A percentile compares a stretch with the other conserved stretches of the same genome.
Conservation (phyloP, 441 rosid species). For the Cnidoscolus chayamansa region DNA sequence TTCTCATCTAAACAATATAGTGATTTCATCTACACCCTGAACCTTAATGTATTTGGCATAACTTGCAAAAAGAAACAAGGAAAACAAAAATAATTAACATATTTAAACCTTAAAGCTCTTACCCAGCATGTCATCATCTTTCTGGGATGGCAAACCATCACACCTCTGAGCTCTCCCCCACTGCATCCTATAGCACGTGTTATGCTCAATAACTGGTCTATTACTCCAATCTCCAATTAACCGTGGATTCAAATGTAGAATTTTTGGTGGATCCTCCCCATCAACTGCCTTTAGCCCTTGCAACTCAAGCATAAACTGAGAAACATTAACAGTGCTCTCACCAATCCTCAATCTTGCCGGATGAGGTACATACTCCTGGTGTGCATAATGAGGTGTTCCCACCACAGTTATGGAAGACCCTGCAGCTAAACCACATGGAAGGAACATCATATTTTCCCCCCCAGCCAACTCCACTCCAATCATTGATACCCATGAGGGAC, state of each 20-base stretch:
- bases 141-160: conserved; percentile 78
- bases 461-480: conserved; percentile 63
- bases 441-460: conserved; percentile 65
- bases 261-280: conserved; percentile 95
- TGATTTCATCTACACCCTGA: neutral
- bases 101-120: conserved; percentile 24
- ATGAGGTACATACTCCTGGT: conserved; percentile 76
- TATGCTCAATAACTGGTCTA: conserved; percentile 85
- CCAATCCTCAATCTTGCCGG: conserved; percentile 45
- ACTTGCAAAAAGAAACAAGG: conserved; percentile 6
- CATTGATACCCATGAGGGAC: conserved; percentile 76
- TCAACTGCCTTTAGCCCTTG: conserved; percentile 89
- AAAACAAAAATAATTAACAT: neutral
- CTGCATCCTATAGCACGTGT: conserved; percentile 98
- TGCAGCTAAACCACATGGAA: conserved; percentile 92
- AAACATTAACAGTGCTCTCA: conserved; percentile 66
- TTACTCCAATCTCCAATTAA: conserved; percentile 91
- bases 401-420: conserved; percentile 88
- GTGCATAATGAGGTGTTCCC: conserved; percentile 78
- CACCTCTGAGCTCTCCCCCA: conserved; percentile 97
- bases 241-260: conserved; percentile 91
- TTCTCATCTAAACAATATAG: neutral
- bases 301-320: conserved; percentile 90
- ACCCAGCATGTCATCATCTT: conserved; percentile 77
- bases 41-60: conserved; percentile 1